A percentile compares a stretch with the other conserved stretches of the same genome.
Conservation (phyloP, 1,284 basidiomycete genomes). For the Cystobasidium sp. region DNA sequence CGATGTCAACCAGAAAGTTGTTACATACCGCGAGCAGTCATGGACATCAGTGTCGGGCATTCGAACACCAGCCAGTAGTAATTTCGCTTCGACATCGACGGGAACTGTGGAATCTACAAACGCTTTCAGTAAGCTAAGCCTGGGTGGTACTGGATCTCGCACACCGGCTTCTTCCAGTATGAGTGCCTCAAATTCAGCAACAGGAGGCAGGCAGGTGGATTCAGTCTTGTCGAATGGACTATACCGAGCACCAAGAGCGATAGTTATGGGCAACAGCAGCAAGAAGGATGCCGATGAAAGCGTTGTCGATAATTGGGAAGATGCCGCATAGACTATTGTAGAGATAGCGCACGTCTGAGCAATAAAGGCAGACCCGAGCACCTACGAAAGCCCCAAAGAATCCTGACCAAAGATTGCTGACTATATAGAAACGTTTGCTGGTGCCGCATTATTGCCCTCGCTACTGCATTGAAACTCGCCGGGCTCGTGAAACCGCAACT, state of each 20-base stretch:
- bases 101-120: background rate
- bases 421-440: too few relatives aligned
- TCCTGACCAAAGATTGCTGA: too few relatives aligned
- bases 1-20: slow-evolving; percentile 2
- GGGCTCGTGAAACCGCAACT: too few relatives aligned
- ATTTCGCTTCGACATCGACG: background rate
- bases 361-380: too few relatives aligned
- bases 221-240: slow-evolving; percentile 27
- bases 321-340: slow-evolving; percentile 4
- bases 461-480: too few relatives aligned
- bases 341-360: too few relatives aligned
- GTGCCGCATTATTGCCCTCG: too few relatives aligned
- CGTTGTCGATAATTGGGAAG: slow-evolving; percentile 42
- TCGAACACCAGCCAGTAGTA: slow-evolving; percentile 17
- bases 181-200: background rate
- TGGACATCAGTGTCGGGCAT: slow-evolving; percentile 38
- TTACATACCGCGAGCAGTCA: slow-evolving; percentile 30
- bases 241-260: slow-evolving; percentile 19
- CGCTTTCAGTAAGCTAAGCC: slow-evolving; percentile 23
- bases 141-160: background rate
- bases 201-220: slow-evolving; percentile 1
- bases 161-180: background rate
- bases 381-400: too few relatives aligned
- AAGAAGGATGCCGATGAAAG: slow-evolving; percentile 9
- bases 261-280: slow-evolving; percentile 18